Conservation (phyloP, 2,329 filamentous ascomycete genomes). For the Pseudogymnoascus sp. region DNA sequence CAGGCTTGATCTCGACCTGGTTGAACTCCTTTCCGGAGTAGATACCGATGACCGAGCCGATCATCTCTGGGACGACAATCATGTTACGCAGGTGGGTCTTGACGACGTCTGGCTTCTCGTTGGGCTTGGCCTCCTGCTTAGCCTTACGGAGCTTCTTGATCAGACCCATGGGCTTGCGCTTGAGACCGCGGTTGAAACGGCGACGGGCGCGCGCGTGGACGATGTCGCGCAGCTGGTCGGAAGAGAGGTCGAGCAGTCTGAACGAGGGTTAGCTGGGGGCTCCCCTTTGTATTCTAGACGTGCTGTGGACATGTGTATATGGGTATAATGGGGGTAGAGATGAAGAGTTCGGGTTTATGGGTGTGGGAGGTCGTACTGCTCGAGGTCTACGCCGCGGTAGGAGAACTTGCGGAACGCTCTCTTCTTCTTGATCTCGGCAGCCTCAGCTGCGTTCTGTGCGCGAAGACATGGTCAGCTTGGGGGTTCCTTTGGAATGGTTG, state of each 20-base stretch:
- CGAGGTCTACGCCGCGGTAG: constrained; percentile 98
- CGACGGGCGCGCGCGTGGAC: constrained; percentile 97
- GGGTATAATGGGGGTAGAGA: constrained; percentile 3
- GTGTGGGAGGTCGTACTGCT: constrained; percentile 65
- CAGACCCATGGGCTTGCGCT: constrained; percentile 99
- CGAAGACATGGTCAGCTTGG: constrained; percentile 28
- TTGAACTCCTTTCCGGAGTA: constrained; percentile 99
- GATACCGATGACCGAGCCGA: constrained; percentile 95
- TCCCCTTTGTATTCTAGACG: constrained; percentile 28
- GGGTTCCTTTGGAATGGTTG: background rate
- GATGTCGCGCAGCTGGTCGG: constrained; percentile 97
- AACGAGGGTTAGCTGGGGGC: constrained; percentile 26
- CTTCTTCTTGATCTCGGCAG: constrained; percentile 99
- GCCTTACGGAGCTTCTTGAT: constrained; percentile 99
- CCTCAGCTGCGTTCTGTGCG: constrained; percentile 85
- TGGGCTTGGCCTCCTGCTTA: constrained; percentile 97
- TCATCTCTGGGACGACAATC: constrained; percentile 99
- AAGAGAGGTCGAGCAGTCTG: constrained; percentile 96
- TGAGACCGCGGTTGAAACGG: constrained; percentile 98
- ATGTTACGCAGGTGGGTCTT: constrained; percentile 99
- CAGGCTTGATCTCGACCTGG: constrained; percentile 99
- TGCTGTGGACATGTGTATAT: constrained; percentile 14
- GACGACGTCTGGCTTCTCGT: constrained; percentile 99
- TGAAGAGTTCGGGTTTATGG: background rate
- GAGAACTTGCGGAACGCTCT: constrained; percentile 99